phyloP scores from a whole-genome alignment of 1,284 basidiomycete genomes.

The Malassezia dermatis region DNA sequence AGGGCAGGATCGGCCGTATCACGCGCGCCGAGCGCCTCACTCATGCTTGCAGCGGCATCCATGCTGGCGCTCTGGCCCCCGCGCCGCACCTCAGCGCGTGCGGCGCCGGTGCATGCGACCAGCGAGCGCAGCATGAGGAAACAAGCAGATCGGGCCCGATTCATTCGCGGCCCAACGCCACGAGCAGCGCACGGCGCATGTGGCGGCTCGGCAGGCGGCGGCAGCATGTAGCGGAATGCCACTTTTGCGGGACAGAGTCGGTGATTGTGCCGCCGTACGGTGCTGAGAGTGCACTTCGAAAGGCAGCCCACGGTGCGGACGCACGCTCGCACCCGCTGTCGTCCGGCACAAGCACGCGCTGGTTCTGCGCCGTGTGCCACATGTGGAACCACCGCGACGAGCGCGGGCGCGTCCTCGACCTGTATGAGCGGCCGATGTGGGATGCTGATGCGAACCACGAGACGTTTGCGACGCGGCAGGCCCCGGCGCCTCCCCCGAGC shows the following conservation, averaged over 20 bases:
- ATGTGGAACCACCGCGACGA: constrained; percentile 25
- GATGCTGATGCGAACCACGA: constrained; percentile 23
- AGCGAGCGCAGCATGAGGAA: neutral
- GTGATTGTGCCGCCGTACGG: constrained; percentile 29
- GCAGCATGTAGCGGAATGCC: constrained; percentile 18
- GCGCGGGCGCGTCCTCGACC: constrained; percentile 21
- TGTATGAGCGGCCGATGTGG: constrained; percentile 29
- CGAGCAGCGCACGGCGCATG: neutral
- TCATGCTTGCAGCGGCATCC: constrained; percentile 3
- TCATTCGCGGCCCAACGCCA: neutral
- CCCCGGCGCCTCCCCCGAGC: neutral
- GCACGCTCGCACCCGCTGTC: constrained; percentile 17
- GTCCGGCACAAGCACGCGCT: constrained; percentile 27
- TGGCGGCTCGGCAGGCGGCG: neutral
- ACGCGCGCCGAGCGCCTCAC: neutral
- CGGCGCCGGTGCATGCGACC: neutral
- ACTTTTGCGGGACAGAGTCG: constrained; percentile 29
- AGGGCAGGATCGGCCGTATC: neutral
- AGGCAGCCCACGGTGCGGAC: neutral
- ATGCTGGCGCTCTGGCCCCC: neutral
- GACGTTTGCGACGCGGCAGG: constrained; percentile 4
- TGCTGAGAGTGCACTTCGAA: neutral
- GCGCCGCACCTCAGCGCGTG: neutral
- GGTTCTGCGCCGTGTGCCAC: constrained; percentile 35
- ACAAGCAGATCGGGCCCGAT: neutral